Conservation (phyloP, 2,329 filamentous ascomycete genomes). For the Diaporthe amygdali region DNA sequence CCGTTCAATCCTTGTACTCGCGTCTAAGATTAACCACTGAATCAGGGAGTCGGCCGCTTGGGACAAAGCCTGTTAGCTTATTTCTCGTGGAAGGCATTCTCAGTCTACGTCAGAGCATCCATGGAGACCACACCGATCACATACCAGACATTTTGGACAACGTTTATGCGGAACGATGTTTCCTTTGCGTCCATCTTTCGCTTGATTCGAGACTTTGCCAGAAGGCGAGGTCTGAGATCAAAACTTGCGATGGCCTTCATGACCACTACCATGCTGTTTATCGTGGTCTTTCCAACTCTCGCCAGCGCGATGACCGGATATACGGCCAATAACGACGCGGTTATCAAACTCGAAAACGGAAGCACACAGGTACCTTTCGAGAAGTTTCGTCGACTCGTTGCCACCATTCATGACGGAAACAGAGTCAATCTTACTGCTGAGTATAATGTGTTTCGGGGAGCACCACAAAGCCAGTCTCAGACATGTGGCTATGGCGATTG, state of each 20-base stretch:
- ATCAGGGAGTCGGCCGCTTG: conserved; percentile 34
- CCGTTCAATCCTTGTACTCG: too few relatives aligned
- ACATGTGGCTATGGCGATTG: background rate
- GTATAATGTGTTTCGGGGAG: background rate
- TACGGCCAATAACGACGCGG: conserved; percentile 28
- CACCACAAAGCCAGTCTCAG: background rate
- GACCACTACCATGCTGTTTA: conserved; percentile 31
- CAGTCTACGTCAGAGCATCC: conserved; percentile 32
- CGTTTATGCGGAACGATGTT: conserved; percentile 31
- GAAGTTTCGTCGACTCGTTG: background rate
- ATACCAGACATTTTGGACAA: conserved; percentile 32
- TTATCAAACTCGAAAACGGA: conserved; percentile 23
- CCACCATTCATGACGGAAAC: conserved; percentile 1
- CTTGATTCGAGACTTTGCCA: conserved; percentile 28
- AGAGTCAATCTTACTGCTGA: background rate
- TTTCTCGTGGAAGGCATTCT: conserved; percentile 34
- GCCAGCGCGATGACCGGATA: conserved; percentile 37
- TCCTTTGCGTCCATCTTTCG: conserved; percentile 27
- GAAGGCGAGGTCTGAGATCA: conserved; percentile 28
- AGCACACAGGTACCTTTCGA: background rate
- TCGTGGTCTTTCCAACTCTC: conserved; percentile 35
- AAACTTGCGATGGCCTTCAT: conserved; percentile 31
- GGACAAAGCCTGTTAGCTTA: conserved; percentile 34
- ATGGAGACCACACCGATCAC: conserved; percentile 34
- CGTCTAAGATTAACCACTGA: background rate